Evolutionary conservation across 768 basidiomycete genomes (phyloP).

Genomic region (Tylopilus felleus): DNA sequence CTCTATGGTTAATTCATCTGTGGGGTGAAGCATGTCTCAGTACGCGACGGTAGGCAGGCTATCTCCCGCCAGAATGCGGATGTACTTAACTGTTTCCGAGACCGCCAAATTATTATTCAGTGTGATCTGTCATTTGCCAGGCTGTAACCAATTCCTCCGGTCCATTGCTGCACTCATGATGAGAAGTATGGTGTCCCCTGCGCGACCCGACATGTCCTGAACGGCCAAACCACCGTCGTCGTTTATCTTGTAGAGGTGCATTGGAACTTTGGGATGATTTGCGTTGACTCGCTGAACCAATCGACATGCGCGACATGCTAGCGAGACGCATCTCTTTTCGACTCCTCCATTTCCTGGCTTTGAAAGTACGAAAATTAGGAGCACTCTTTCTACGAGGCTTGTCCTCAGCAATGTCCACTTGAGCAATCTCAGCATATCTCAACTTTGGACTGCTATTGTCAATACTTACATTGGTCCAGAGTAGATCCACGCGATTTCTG

Average conservation of each 20-base stretch:
- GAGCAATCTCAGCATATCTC: not conserved
- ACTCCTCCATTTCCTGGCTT: conserved; percentile 4
- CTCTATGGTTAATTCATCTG: conserved; percentile 1
- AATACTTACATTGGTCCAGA: conserved; percentile 13
- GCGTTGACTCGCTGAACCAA: conserved; percentile 8
- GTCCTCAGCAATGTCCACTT: conserved; percentile 9
- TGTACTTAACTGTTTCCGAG: too few species aligned
- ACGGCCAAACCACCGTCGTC: conserved; percentile 14
- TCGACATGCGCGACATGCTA: conserved; percentile 18
- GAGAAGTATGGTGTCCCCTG: not conserved
- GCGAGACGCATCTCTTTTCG: conserved; percentile 11
- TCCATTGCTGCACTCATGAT: not conserved
- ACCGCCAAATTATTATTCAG: too few species aligned
- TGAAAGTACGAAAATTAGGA: not conserved
- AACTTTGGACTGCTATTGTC: not conserved
- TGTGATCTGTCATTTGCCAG: too few species aligned
- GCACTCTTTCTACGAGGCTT: conserved; percentile 3
- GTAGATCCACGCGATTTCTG: conserved; percentile 3
- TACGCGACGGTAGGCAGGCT: conserved; percentile 20
- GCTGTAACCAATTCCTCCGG: too few species aligned
- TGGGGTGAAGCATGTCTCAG: conserved; percentile 2
- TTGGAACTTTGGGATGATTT: not conserved
- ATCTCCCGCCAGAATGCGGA: conserved; percentile 16
- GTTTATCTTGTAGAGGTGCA: not conserved
- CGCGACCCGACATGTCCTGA: conserved; percentile 8